These are phyloP conservation scores for Platanus orientalis DNA, from an alignment of 164 flowering plant species.

Conservation along the genomic window DNA sequence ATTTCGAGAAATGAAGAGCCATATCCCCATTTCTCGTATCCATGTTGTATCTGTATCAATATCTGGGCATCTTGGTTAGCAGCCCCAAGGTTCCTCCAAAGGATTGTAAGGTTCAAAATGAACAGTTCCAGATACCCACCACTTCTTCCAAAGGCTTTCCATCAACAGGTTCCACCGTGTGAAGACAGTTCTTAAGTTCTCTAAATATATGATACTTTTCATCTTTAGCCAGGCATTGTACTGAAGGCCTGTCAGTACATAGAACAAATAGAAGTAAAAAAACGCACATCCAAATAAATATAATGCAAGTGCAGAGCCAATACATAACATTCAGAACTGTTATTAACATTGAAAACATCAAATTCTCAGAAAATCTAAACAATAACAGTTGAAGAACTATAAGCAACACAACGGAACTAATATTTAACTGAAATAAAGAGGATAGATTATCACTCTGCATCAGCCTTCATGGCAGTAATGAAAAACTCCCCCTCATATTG, in stretches of 20 bases:
- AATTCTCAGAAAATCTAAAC: not conserved
- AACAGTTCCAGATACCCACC: slow-evolving; percentile 37
- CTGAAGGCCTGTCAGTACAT: slow-evolving; percentile 44
- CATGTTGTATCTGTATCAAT: too few relatives aligned
- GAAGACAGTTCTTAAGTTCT: slow-evolving; percentile 63
- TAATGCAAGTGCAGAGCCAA: not conserved
- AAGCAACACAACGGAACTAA: slow-evolving; percentile 4
- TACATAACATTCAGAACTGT: not conserved
- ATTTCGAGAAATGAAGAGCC: too few relatives aligned
- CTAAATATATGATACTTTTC: slow-evolving; percentile 56
- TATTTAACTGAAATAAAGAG: slow-evolving; percentile 29
- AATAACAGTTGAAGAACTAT: not conserved
- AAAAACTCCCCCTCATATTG: slow-evolving; percentile 81
- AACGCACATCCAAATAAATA: not conserved
- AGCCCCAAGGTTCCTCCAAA: not conserved
- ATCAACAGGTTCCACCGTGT: slow-evolving; percentile 55
- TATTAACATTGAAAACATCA: not conserved
- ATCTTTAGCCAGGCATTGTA: slow-evolving; percentile 40
- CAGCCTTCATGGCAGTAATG: slow-evolving; percentile 65
- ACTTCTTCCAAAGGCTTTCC: slow-evolving; percentile 54
- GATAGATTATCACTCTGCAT: slow-evolving; percentile 55
- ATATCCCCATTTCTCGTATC: too few relatives aligned
- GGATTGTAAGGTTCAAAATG: not conserved
- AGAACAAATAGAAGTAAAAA: slow-evolving; percentile 11
- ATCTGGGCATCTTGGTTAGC: too few relatives aligned